Evolutionary conservation across 1,284 basidiomycete species (phyloP), one percentile per base, ranked within the genome.

Genomic region (Spongispora temasekensis): DNA sequence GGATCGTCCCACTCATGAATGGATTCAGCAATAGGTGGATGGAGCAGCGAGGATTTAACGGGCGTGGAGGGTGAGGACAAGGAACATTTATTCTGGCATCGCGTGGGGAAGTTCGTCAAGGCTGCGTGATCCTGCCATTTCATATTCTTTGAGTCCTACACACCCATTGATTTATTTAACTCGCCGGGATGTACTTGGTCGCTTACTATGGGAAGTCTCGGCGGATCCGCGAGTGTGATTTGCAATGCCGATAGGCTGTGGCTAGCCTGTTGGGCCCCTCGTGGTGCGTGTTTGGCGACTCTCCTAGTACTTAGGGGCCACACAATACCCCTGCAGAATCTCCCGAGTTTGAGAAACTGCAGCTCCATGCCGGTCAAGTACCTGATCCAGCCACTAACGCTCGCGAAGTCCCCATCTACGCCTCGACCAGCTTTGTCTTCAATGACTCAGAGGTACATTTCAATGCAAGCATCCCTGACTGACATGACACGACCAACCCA

Each of bases 371-470:
- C 37, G 94, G 94, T 12, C 91, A 94, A 68, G 75, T 77, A 17
- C 83, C 85, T 8, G 92, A 93, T 76, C 77, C 86, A 0, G 75
- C 86, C 34, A 92, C 90, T 27, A 88, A 91, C 63, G 86, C 93
- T 1, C 86, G 93, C 15, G 94, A 93, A 15, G 87, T 89, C 0
- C 93, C 93, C 2, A 93, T 95, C 76, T 94, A 93, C 64, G 85
- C 88, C 1, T 81, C 87, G 2, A 89, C 89, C 1, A 90, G 88
- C 62, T 94, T 88, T 68, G 87, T 89, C 27, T 94, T 95, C 81
- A 88, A 93, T 68, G 78, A 91, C 71, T 87, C 89, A 23, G 83
- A 83, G 63, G 87, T 87, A 64, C 56, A 75, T 32, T 37, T 31
- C 35, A 31, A n/a, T 17, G n/a, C n/a, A 13, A 10, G 10, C 17